These are phyloP conservation scores for Colletotrichum navitas DNA, from an alignment of 2,329 filamentous ascomycete species.

Conservation along the genomic window DNA sequence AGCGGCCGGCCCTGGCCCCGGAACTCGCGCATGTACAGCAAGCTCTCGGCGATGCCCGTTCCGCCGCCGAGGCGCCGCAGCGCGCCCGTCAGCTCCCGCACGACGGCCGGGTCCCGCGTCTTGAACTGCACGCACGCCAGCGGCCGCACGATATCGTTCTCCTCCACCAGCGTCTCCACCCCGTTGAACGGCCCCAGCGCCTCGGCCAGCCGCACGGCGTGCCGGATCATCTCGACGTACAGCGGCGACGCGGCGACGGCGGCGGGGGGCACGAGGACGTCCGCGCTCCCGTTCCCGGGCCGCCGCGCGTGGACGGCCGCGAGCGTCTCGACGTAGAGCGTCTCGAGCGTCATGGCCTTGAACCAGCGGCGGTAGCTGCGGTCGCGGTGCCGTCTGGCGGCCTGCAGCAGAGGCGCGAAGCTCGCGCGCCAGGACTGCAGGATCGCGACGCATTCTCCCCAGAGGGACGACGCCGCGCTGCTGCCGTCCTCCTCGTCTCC, in stretches of 20 bases:
- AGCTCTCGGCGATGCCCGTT: conserved; percentile 1
- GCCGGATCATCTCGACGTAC: conserved; percentile 24
- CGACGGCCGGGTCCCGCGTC: conserved; percentile 19
- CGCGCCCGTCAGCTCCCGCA: not conserved
- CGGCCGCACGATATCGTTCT: conserved; percentile 30
- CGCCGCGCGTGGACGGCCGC: conserved; percentile 13
- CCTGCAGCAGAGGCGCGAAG: conserved; percentile 24
- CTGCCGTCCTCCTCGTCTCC: too few relatives aligned
- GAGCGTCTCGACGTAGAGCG: conserved; percentile 30
- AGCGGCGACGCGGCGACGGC: conserved; percentile 9
- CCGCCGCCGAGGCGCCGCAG: conserved; percentile 13
- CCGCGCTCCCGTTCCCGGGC: not conserved
- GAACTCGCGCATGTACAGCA: conserved; percentile 12
- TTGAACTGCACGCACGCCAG: conserved; percentile 31
- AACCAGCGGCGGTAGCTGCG: conserved; percentile 11
- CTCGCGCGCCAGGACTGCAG: conserved; percentile 14
- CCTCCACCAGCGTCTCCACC: conserved; percentile 8
- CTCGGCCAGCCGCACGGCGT: conserved; percentile 12
- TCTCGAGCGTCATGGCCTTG: conserved; percentile 32
- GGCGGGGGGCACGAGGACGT: conserved; percentile 19
- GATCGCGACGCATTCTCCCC: conserved; percentile 11
- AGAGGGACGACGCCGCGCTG: not conserved
- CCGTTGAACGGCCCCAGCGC: conserved; percentile 8
- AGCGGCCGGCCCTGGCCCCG: not conserved
- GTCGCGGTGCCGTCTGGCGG: not conserved